These are phyloP conservation scores for Penicillium canescens DNA, from an alignment of 495 filamentous ascomycete genomes.

Conservation along the genomic window DNA sequence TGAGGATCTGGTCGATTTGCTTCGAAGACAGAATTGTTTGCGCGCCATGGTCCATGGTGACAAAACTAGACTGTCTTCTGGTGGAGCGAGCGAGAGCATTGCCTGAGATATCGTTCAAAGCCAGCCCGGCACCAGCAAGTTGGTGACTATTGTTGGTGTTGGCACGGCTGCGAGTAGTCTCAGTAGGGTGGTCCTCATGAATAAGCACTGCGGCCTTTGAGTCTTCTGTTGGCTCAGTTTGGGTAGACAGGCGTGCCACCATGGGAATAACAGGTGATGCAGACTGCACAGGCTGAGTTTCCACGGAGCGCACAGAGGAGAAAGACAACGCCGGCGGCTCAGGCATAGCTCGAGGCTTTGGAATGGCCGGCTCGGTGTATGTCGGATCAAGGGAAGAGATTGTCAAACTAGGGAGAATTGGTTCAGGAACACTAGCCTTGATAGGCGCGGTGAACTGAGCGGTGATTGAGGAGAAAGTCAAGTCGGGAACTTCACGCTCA, in stretches of 20 bases:
- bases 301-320: constrained; percentile 40
- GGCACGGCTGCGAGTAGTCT: constrained; percentile 35
- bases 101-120: constrained; percentile 45
- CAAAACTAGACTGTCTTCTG: constrained; percentile 34
- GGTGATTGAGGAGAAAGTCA: constrained; percentile 51
- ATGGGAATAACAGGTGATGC: constrained; percentile 18
- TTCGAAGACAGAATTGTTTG: constrained; percentile 76
- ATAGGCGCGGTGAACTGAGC: constrained; percentile 53
- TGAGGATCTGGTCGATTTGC: constrained; percentile 67
- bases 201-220: constrained; percentile 31
- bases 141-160: constrained; percentile 37
- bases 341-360: constrained; percentile 29
- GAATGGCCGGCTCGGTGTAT: constrained; percentile 8
- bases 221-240: constrained; percentile 24
- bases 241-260: constrained; percentile 19
- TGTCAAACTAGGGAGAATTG: constrained; percentile 13
- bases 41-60: constrained; percentile 64
- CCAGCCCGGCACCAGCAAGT: constrained; percentile 41
- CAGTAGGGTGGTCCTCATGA: constrained; percentile 56
- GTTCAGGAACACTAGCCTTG: constrained; percentile 25
- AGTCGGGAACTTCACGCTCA: constrained; percentile 17
- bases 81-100: constrained; percentile 37
- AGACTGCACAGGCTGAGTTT: constrained; percentile 38
- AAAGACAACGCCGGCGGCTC: constrained; percentile 26
- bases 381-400: constrained; percentile 12